Base-by-base conservation (phyloP, 2,329 filamentous ascomycete species). In the Chrysoporthe cubensis region DNA sequence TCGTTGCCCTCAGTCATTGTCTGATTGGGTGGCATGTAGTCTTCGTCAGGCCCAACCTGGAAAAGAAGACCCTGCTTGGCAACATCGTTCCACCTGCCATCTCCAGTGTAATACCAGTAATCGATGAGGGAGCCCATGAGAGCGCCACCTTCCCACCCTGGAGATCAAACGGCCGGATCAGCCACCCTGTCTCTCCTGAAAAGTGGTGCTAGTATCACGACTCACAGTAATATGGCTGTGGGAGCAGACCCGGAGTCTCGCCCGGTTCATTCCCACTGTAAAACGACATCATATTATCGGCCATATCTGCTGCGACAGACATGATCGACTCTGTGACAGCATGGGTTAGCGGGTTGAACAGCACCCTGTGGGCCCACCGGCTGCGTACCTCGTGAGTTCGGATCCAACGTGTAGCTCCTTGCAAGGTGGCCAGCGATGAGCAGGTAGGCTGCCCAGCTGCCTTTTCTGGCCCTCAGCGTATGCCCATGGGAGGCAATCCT, bases 91-190 rank as follows among this genome's bases (percentile, higher is more conserved):
- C 91, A 96, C 44, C 85, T 84, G 4, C 84, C 80, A 75, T 95
- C 91, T 26, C 89, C 89, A 0, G 92, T 95, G 76, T 93, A 92
- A 75, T 90, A 91, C 91, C 92, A 96, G 77, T 96, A 96, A 74
- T 96, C 91, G 64, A 96, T 83, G 70, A 96, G 81, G 2, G 90
- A 83, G 32, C 87, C 87, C 78, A 89, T 84, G 82, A 94, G 88
- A 66, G 91, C 91, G 64, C 91, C 91, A 13, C 84, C 90, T 79
- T 91, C 90, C 92, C 89, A 94, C 85, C 85, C 85, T 87, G 66
- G 11, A 66, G 18, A 65, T 42, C 42, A 62, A 40, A 14, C 59
- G 37, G 32, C 6, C 50, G 62, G 32, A 11, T 56, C 61, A 62
- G 34, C 66, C 65, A 34, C 52, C 9, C 52, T 18, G 52, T 37